A percentile compares a stretch with the other conserved stretches of the same genome.
Evolutionary conservation across 1,284 basidiomycete species (phyloP).

Genomic region (Taiwanofungus camphoratus): DNA sequence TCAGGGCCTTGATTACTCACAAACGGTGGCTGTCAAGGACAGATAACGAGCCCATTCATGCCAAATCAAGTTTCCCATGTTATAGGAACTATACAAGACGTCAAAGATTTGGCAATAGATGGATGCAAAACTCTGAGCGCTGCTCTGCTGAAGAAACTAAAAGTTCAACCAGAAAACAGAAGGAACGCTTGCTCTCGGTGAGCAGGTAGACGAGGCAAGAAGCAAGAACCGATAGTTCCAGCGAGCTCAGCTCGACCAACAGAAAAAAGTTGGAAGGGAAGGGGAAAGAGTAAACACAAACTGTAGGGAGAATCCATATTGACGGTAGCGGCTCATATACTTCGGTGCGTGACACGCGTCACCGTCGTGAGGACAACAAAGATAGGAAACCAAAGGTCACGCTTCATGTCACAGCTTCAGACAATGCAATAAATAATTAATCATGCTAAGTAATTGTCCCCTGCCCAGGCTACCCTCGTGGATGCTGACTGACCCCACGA

Average conservation of each 20-base stretch:
- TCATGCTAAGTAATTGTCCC: too few species aligned
- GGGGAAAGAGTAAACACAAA: constrained; percentile 20
- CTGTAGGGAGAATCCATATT: constrained; percentile 14
- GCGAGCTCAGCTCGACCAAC: constrained; percentile 53
- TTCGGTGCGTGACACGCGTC: constrained; percentile 10
- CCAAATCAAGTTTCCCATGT: constrained; percentile 82
- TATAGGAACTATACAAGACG: constrained; percentile 13
- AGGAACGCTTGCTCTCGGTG: constrained; percentile 24
- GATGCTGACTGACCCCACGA: background rate
- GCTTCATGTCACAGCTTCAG: too few species aligned
- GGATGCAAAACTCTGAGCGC: constrained; percentile 20
- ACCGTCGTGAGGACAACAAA: background rate
- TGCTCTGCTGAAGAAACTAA: constrained; percentile 24
- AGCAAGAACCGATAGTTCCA: constrained; percentile 24
- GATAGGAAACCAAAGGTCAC: too few species aligned
- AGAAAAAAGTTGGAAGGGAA: constrained; percentile 23
- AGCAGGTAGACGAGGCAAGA: constrained; percentile 19
- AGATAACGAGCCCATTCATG: constrained; percentile 73
- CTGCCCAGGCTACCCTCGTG: too few species aligned
- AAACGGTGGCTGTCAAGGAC: constrained; percentile 65
- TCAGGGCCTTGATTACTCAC: constrained; percentile 43
- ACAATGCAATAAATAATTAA: too few species aligned
- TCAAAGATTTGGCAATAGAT: constrained; percentile 17
- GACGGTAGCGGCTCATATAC: constrained; percentile 10
- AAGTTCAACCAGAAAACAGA: constrained; percentile 18